A percentile compares a stretch with the other conserved stretches of the same genome.
Conservation (phyloP, 1,284 basidiomycete species). For the Melampsora americana region DNA sequence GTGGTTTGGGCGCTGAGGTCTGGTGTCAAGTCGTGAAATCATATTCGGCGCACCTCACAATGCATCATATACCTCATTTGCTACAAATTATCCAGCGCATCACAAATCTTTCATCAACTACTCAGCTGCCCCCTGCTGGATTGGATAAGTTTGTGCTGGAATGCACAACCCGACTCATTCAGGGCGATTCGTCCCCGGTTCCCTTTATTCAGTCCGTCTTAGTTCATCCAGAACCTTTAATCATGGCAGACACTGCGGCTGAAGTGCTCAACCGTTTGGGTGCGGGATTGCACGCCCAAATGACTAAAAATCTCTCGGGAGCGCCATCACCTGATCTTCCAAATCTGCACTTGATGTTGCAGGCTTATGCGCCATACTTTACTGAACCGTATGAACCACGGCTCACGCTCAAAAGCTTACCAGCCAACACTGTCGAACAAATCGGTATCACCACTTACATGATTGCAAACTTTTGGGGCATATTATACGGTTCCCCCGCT, state of each 20-base stretch:
- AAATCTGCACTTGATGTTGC: not conserved
- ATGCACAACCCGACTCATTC: not conserved
- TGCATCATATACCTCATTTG: not conserved
- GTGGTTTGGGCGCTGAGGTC: slow-evolving; percentile 3
- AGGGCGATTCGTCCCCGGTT: slow-evolving; percentile 8
- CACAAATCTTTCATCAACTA: not conserved
- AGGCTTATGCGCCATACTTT: not conserved
- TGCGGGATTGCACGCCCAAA: slow-evolving; percentile 1
- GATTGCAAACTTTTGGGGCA: not conserved
- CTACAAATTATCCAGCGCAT: slow-evolving; percentile 1
- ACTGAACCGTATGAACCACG: not conserved
- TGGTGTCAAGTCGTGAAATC: slow-evolving; percentile 25
- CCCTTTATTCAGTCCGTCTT: slow-evolving; percentile 24
- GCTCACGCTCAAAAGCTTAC: not conserved
- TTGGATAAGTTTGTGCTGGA: slow-evolving; percentile 30
- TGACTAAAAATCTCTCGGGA: not conserved
- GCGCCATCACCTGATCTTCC: not conserved
- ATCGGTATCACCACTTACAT: slow-evolving; percentile 1
- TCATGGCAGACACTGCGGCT: slow-evolving; percentile 17
- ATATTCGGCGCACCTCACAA: not conserved
- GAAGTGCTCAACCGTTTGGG: slow-evolving; percentile 5
- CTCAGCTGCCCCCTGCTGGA: slow-evolving; percentile 27
- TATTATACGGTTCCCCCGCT: not conserved
- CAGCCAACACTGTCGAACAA: not conserved
- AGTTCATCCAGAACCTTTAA: slow-evolving; percentile 32